phyloP scores from a whole-genome alignment of 495 filamentous ascomycete genomes.

The Podospora didyma region DNA sequence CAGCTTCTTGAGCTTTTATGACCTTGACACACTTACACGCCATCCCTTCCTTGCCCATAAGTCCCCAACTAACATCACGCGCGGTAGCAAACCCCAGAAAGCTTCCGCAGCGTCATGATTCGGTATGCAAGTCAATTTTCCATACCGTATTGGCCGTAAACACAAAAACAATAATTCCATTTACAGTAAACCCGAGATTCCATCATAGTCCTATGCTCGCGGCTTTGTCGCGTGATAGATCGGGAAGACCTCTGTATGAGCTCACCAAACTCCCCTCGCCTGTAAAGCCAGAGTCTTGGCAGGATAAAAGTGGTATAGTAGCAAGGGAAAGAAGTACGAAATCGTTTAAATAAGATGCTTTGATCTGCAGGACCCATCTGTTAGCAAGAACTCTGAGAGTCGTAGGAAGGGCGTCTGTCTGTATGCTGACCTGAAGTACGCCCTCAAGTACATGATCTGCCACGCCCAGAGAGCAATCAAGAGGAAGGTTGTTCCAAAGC shows the following conservation, averaged over 20 bases:
- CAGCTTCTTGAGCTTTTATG: no score
- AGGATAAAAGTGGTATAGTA: neutral
- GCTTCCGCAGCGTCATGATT: neutral
- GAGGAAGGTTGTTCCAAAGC: slow-evolving; percentile 90
- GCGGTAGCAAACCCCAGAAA: neutral
- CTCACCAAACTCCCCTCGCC: slow-evolving; percentile 14
- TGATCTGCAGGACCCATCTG: slow-evolving; percentile 34
- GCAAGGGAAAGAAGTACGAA: neutral
- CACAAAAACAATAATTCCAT: neutral
- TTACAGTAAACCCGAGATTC: slow-evolving; percentile 14
- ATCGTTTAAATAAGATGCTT: slow-evolving; percentile 78
- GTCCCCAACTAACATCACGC: neutral
- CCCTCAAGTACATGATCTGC: slow-evolving; percentile 96
- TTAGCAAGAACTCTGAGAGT: slow-evolving; percentile 19
- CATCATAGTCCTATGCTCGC: slow-evolving; percentile 24
- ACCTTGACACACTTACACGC: no score
- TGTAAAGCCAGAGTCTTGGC: slow-evolving; percentile 10
- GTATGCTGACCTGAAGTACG: slow-evolving; percentile 85
- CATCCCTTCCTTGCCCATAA: no score
- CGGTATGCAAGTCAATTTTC: neutral
- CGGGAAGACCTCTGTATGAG: slow-evolving; percentile 13
- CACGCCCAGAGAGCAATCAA: slow-evolving; percentile 85
- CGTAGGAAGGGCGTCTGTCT: neutral
- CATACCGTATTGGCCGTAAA: neutral
- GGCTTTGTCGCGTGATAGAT: slow-evolving; percentile 17